phyloP scores from a whole-genome alignment of 2,329 filamentous ascomycete species.

The Exophiala lecanii-corni region DNA sequence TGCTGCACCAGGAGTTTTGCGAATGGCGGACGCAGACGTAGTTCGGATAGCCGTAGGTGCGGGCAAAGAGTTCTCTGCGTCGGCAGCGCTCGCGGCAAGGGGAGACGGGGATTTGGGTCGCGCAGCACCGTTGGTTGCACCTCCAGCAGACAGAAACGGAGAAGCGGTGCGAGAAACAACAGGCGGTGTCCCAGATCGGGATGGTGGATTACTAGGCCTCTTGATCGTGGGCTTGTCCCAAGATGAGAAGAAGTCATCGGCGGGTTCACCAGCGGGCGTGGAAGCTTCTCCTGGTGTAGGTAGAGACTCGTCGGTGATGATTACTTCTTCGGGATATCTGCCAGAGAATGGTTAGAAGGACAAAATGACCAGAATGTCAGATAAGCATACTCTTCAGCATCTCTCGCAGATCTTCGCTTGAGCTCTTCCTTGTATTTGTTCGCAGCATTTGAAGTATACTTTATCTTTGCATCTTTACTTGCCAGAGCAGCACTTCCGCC shows the following conservation, averaged over 20 bases:
- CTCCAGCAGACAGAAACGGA: slow-evolving; percentile 74
- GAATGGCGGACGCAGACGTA: slow-evolving; percentile 73
- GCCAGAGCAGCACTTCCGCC: slow-evolving; percentile 89
- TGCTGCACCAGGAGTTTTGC: slow-evolving; percentile 60
- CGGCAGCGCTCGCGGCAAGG: slow-evolving; percentile 51
- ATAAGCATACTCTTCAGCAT: slow-evolving; percentile 71
- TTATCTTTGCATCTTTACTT: slow-evolving; percentile 94
- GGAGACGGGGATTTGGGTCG: slow-evolving; percentile 70
- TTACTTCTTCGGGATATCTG: slow-evolving; percentile 79
- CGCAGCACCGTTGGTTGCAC: slow-evolving; percentile 59
- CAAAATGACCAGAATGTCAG: background rate
- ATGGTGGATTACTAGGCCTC: slow-evolving; percentile 87
- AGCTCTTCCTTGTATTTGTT: slow-evolving; percentile 98
- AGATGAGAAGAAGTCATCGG: slow-evolving; percentile 91
- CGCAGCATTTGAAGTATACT: slow-evolving; percentile 90
- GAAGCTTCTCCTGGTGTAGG: slow-evolving; percentile 55
- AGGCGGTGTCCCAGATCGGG: slow-evolving; percentile 80
- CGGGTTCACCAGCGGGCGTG: slow-evolving; percentile 72
- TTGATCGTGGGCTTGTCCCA: slow-evolving; percentile 99
- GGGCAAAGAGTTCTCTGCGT: slow-evolving; percentile 49
- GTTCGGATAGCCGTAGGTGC: slow-evolving; percentile 64
- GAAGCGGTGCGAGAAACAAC: slow-evolving; percentile 75
- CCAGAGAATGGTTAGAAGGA: background rate
- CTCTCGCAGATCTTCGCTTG: slow-evolving; percentile 74
- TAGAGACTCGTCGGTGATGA: slow-evolving; percentile 68